phyloP scores from a whole-genome alignment of 1,284 basidiomycete species.

The Termitomyces sp. region DNA sequence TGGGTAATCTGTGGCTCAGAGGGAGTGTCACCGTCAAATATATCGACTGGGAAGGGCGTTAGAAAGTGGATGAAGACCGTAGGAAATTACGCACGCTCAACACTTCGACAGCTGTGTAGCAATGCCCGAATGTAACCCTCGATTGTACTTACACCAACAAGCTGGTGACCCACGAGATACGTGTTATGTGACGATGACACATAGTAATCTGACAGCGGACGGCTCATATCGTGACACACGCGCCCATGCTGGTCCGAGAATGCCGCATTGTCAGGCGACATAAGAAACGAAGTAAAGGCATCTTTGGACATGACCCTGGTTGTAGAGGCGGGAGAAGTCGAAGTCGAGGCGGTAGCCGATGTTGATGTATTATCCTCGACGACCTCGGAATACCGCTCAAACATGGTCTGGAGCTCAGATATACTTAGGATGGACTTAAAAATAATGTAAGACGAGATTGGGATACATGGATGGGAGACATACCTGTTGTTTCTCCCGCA shows the following conservation, averaged over 20 bases:
- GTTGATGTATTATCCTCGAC: background rate
- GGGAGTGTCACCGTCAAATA: slow-evolving; percentile 76
- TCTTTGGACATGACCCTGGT: slow-evolving; percentile 45
- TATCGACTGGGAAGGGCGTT: slow-evolving; percentile 61
- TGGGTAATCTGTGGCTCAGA: slow-evolving; percentile 81
- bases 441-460: slow-evolving; percentile 3
- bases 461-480: slow-evolving; percentile 7
- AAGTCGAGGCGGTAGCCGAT: background rate
- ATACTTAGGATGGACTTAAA: slow-evolving; percentile 44
- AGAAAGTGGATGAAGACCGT: background rate
- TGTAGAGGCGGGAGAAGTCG: background rate
- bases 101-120: slow-evolving; percentile 87
- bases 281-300: slow-evolving; percentile 72
- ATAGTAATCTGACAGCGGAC: slow-evolving; percentile 83
- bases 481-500: slow-evolving; percentile 66
- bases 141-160: slow-evolving; percentile 88
- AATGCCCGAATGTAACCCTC: slow-evolving; percentile 95
- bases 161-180: slow-evolving; percentile 91
- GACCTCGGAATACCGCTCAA: slow-evolving; percentile 47
- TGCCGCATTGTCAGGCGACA: slow-evolving; percentile 41
- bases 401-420: slow-evolving; percentile 48
- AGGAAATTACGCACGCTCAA: slow-evolving; percentile 68
- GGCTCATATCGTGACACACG: slow-evolving; percentile 55
- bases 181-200: slow-evolving; percentile 97
- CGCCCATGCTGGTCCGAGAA: slow-evolving; percentile 30